Conservation (phyloP, 805 yeast genomes). For the Candida glaebosa region DNA sequence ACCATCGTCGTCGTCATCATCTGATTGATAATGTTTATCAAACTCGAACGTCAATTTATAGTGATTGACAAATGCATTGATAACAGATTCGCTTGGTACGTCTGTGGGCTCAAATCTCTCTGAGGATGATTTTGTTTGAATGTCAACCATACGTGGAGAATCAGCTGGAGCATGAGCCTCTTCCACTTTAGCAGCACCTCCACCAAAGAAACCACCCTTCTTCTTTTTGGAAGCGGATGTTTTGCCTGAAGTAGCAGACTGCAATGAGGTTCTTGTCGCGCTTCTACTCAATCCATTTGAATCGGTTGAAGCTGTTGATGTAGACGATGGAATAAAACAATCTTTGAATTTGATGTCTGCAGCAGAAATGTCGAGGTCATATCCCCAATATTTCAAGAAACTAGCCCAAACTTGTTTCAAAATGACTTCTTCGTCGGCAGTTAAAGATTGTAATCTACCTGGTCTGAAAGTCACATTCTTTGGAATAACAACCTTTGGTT, state of each 20-base stretch:
- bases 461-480: conserved; percentile 23
- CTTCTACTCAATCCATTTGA: conserved; percentile 19
- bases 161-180: conserved; percentile 15
- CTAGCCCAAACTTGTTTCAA: conserved; percentile 73
- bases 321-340: conserved; percentile 29
- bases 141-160: conserved; percentile 24
- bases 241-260: conserved; percentile 25
- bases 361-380: conserved; percentile 26
- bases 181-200: conserved; percentile 8
- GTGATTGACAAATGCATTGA: conserved; percentile 18
- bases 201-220: conserved; percentile 22
- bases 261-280: conserved; percentile 19
- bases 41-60: conserved; percentile 15
- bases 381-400: conserved; percentile 57
- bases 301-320: conserved; percentile 8
- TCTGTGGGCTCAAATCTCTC: conserved; percentile 22
- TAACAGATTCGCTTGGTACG: conserved; percentile 18
- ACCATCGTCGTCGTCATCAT: conserved; percentile 11
- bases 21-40: background rate
- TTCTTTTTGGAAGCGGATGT: conserved; percentile 31
- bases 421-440: conserved; percentile 54
- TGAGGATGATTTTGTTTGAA: conserved; percentile 23
- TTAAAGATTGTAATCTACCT: conserved; percentile 36
- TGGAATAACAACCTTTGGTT: conserved; percentile 2
- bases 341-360: conserved; percentile 27